Evolutionary conservation across 2,329 filamentous ascomycete species (phyloP).

Genomic region (Proliferodiscus dingleyae): DNA sequence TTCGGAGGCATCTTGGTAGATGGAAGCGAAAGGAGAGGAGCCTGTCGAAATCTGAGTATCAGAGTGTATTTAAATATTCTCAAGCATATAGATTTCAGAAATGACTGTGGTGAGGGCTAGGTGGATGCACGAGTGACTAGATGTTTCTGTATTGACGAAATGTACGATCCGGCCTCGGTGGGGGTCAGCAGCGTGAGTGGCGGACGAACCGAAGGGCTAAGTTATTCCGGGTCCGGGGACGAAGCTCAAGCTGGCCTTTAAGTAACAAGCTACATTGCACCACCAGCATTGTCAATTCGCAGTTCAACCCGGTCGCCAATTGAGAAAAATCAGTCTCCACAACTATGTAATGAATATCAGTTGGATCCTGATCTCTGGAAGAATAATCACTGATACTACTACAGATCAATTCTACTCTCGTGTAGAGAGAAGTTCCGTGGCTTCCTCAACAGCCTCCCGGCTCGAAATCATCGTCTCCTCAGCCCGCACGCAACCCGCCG

Average conservation of each 20-base stretch:
- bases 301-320: too few relatives aligned
- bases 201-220: constrained; percentile 19
- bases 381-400: too few relatives aligned
- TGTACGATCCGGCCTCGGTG: constrained; percentile 12
- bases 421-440: constrained; percentile 2
- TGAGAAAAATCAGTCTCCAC: constrained; percentile 2
- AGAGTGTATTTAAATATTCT: background rate
- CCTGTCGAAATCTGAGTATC: background rate
- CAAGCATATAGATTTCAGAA: constrained; percentile 24
- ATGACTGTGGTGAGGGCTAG: constrained; percentile 22
- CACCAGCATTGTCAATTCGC: constrained; percentile 8
- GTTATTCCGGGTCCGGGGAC: constrained; percentile 13
- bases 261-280: constrained; percentile 3
- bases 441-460: background rate
- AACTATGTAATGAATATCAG: background rate
- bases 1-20: constrained; percentile 67
- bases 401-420: background rate
- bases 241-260: constrained; percentile 33
- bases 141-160: constrained; percentile 4
- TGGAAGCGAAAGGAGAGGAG: background rate
- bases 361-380: too few relatives aligned
- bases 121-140: constrained; percentile 13
- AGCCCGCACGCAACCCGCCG: constrained; percentile 17
- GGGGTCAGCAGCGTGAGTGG: constrained; percentile 23
- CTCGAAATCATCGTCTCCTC: background rate